Conservation (phyloP, 352 stramenopile genomes). For the Globisporangium paddicum region DNA sequence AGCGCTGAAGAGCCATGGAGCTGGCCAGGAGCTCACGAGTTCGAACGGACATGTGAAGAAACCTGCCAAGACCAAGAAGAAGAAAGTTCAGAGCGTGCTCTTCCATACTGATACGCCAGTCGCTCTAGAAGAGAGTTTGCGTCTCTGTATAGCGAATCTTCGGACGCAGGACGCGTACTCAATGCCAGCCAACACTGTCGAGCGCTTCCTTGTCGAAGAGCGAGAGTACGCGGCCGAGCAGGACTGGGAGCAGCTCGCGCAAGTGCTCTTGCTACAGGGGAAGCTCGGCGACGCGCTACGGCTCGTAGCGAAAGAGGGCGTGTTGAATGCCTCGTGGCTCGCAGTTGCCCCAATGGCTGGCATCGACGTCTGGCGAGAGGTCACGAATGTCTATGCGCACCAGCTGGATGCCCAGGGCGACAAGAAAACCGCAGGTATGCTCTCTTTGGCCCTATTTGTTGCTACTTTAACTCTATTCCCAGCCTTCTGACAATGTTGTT, state of each 20-base stretch:
- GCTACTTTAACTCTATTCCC: too few species aligned
- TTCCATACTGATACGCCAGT: slow-evolving; percentile 23
- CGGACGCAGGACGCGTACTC: neutral
- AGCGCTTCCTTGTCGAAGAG: slow-evolving; percentile 16
- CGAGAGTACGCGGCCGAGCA: slow-evolving; percentile 20
- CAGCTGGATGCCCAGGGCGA: slow-evolving; percentile 46
- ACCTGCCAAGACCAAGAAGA: slow-evolving; percentile 22
- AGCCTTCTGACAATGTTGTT: too few species aligned
- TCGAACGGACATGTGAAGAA: slow-evolving; percentile 15
- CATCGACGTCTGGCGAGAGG: slow-evolving; percentile 63
- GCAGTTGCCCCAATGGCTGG: slow-evolving; percentile 68
- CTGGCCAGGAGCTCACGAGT: neutral
- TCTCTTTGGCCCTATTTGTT: neutral
- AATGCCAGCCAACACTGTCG: neutral
- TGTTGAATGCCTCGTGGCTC: slow-evolving; percentile 50
- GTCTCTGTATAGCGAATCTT: slow-evolving; percentile 6
- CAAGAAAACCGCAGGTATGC: slow-evolving; percentile 37
- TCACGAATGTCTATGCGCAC: slow-evolving; percentile 53
- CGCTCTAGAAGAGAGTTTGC: slow-evolving; percentile 16
- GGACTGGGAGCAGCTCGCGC: slow-evolving; percentile 51
- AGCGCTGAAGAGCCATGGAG: neutral
- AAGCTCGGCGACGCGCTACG: slow-evolving; percentile 51
- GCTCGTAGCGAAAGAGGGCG: slow-evolving; percentile 43
- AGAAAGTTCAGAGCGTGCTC: slow-evolving; percentile 6
- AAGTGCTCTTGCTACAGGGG: slow-evolving; percentile 46